Base-by-base conservation (phyloP, 1,284 basidiomycete species). In the Leccinum pachyderme region DNA sequence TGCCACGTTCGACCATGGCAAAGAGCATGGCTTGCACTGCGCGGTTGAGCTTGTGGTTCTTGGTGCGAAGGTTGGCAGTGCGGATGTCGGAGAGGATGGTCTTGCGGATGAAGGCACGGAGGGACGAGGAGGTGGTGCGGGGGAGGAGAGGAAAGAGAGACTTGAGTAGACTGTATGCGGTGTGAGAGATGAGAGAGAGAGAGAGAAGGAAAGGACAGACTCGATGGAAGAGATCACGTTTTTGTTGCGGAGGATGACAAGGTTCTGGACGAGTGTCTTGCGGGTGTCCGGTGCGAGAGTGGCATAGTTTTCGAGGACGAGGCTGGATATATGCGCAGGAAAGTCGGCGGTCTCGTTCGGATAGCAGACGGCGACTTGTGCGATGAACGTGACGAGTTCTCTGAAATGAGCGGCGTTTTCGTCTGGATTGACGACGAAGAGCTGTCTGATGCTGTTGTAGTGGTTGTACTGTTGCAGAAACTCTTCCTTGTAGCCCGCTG, bases 381-480 rank as follows among this genome's bases (percentile, higher is more conserved):
- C 81, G 60, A 94, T 86, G 69, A 98, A 98, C 0, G 87, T 80
- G 51, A 96, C 84, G 29, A 97, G 80, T 68, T 97, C 93, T 59
- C 85, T 77, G 62, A 97, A 95, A 61, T 91, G 85, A 37, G 87
- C 80, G 1, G 86, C 86, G 63, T 89, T 86, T 71, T 95, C 92
- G 64, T 87, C 82, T 2, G 89, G 88, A 69, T 84, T 85, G 60
- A 88, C 77, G 66, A 81, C 80, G 69, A 95, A 93, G 61, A 98
- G 91, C 66, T 92, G 85, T 43, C 92, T 82, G 55, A 93, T 86
- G 56, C 87, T 91, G 64, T 91, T 85, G 75, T 95, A 98, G 72
- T 98, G 95, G 62, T 95, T 94, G 90, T 95, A 98, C 80, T 99
- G 97, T 61, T 95, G 93, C n/a, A 95, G 72, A 67, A 99, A 99